Conservation (phyloP, 1,284 basidiomycete genomes). For the Trametes pubescens region DNA sequence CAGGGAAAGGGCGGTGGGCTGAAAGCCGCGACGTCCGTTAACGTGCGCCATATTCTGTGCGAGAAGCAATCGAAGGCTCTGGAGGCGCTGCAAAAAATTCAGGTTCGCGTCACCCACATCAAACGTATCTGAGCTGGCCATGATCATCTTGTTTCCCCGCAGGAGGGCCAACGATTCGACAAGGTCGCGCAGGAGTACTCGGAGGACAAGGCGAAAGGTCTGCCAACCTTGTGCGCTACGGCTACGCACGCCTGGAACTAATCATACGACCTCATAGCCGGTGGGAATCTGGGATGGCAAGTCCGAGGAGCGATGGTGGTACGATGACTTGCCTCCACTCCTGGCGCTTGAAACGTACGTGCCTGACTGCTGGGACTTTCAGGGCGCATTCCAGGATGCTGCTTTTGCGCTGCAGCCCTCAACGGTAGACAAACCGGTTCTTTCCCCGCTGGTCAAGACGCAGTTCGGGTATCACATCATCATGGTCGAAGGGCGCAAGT, state of each 20-base stretch:
- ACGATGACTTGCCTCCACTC: constrained; percentile 32
- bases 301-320: constrained; percentile 82
- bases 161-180: constrained; percentile 81
- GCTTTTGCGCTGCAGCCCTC: constrained; percentile 83
- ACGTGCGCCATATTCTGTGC: constrained; percentile 87
- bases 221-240: constrained; percentile 23
- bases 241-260: not conserved
- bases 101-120: constrained; percentile 50
- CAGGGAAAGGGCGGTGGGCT: constrained; percentile 60
- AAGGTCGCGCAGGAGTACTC: constrained; percentile 88
- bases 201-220: constrained; percentile 89
- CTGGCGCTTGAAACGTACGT: too few relatives aligned
- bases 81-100: constrained; percentile 80
- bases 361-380: not conserved
- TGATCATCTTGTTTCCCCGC: not conserved
- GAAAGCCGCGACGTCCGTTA: constrained; percentile 81
- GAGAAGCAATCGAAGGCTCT: constrained; percentile 83
- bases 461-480: constrained; percentile 88
- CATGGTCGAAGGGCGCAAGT: constrained; percentile 85
- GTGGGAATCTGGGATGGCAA: constrained; percentile 88
- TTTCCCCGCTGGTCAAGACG: constrained; percentile 80
- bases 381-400: constrained; percentile 83
- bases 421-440: constrained; percentile 76
- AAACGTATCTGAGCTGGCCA: not conserved
- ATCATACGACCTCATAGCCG: constrained; percentile 53